Percentiles rank a stretch among this genome's conserved stretches.
Conservation (phyloP, 768 basidiomycete genomes). For the Naganishia vishniacii region DNA sequence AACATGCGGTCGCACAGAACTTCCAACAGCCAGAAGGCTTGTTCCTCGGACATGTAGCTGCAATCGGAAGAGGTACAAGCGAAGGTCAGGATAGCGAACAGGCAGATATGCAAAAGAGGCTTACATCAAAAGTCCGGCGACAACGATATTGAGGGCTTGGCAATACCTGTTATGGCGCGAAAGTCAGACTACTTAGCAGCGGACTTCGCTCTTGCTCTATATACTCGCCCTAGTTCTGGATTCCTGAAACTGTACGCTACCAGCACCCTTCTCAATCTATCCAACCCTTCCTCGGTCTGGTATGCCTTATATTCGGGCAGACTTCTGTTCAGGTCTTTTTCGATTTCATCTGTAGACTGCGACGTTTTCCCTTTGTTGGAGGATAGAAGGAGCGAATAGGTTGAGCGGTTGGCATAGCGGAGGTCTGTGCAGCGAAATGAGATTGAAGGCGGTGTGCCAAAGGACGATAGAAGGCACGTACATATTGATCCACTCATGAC, state of each 20-base stretch:
- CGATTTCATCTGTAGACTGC: conserved; percentile 94
- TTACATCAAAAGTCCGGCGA: conserved; percentile 58
- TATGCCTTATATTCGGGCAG: conserved; percentile 96
- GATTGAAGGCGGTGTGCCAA: not conserved
- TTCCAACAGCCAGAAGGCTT: conserved; percentile 93
- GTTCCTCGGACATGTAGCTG: conserved; percentile 98
- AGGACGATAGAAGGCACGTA: conserved; percentile 27
- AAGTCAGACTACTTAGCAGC: not conserved
- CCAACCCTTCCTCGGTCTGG: conserved; percentile 81
- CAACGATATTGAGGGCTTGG: conserved; percentile 98
- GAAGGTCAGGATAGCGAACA: not conserved
- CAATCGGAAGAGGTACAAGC: not conserved
- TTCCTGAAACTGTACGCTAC: conserved; percentile 95
- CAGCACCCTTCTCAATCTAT: conserved; percentile 75
- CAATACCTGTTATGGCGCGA: conserved; percentile 68
- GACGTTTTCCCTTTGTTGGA: conserved; percentile 72
- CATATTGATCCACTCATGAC: conserved; percentile 86
- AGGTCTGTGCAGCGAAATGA: conserved; percentile 51
- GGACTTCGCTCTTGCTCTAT: conserved; percentile 1
- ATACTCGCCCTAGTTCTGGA: conserved; percentile 52
- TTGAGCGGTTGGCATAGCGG: conserved; percentile 77
- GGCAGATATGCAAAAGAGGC: conserved; percentile 18
- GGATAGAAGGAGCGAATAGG: conserved; percentile 67
- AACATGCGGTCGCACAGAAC: conserved; percentile 89
- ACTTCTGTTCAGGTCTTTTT: conserved; percentile 94